Base-by-base conservation (phyloP, 331 rosid species). In the Ulmus americana region DNA sequence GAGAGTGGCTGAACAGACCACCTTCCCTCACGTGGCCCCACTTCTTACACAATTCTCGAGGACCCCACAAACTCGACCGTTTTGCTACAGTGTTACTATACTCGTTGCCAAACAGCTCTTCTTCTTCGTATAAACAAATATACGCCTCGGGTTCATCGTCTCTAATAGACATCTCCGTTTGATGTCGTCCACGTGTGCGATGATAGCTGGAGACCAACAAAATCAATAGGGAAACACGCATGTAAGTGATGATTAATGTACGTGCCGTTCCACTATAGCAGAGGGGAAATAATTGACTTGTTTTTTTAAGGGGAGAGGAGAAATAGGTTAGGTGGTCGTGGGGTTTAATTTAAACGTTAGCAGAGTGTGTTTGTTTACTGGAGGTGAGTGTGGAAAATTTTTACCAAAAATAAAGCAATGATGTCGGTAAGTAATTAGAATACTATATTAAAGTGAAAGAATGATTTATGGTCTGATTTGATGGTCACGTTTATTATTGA, bases 51-150 rank as follows among this genome's bases (percentile, higher is more conserved):
- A 18, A 7, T 59, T 3, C 47, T 45, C 56, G 53, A 18, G 72
- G 65, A 39, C 56, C 71, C 15, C 18, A 64, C 73, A 28, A 65
- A 70, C n/a, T 76, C 79, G 84, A 80, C 82, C 82, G 79, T 73
- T 76, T 61, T 14, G 7, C 35, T 7, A 4, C 8, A 39, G 10
- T 58, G 12, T 8, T 10, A 55, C 5, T 11, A 4, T 11, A 8
- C 44, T 28, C 61, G 53, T 28, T 28, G 14, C 53, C 14, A 48
- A 10, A 5, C 18, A 15, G 35, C 35, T 28, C 35, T 28, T 0
- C 35, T 28, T 28, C 0, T 28, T 28, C 35, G 35, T 28, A 28
- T 0, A 28, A 22, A 50, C 55, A 50, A 14, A 6, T 7, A 6
- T 50, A 5, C 10, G 35, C 39, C 43, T 56, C 61, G 14, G 44